Evolutionary conservation across 2,329 filamentous ascomycete genomes (phyloP).

Genomic region (Penicillium sp.): DNA sequence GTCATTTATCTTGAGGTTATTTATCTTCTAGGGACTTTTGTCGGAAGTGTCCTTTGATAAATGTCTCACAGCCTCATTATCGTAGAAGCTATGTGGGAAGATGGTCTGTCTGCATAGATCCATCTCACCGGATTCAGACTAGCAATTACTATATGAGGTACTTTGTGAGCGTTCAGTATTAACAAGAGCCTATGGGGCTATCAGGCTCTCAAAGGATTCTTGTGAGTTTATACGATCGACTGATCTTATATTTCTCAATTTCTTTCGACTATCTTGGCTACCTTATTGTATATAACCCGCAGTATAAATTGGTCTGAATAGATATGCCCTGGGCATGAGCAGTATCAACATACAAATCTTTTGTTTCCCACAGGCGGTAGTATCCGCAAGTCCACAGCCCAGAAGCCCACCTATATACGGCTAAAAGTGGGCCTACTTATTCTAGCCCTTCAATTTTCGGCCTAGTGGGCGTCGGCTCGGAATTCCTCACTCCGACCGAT

Average conservation of each 20-base stretch:
- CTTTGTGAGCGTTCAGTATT: not conserved
- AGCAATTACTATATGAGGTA: not conserved
- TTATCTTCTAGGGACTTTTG: not conserved
- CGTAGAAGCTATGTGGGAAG: not conserved
- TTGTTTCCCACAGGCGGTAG: not conserved
- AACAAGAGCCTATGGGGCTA: too few relatives aligned
- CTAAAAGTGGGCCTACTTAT: not conserved
- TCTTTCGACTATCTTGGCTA: not conserved
- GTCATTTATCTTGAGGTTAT: not conserved
- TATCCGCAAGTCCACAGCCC: not conserved
- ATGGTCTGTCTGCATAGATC: not conserved
- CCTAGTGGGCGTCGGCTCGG: not conserved
- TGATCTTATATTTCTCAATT: not conserved
- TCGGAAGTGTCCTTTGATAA: not conserved
- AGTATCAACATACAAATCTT: not conserved
- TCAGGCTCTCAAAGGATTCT: too few relatives aligned
- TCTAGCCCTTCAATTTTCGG: not conserved
- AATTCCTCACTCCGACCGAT: not conserved
- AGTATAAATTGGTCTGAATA: not conserved
- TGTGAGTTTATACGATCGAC: too few relatives aligned
- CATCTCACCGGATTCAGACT: not conserved
- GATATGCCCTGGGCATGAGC: not conserved
- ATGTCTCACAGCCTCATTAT: not conserved
- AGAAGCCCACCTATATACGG: too few relatives aligned
- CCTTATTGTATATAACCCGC: not conserved